Base-by-base conservation (phyloP, 306 rosid genomes). In the Alnus rubra region DNA sequence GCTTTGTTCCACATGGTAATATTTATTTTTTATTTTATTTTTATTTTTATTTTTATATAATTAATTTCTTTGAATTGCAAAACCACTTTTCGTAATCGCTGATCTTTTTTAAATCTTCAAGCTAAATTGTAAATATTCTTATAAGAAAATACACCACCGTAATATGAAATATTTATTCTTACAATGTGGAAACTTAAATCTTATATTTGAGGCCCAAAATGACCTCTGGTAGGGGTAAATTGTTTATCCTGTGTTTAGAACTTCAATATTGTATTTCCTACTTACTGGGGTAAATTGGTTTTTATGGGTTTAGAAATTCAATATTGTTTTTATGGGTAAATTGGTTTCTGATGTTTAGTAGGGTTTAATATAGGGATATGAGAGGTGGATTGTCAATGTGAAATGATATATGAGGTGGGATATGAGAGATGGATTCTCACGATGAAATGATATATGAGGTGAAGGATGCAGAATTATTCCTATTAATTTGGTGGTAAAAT, bases 1-100 rank as follows among this genome's bases (percentile, higher is more conserved):
- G n/a, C 56, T 56, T 42, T 42, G 18, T 78, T 47, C 69, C 64
- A 71, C 76, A 81, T 84, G 88, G 88, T 84, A 73, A 30, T 7
- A 1, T 72, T 42, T 7, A 2, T 28, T 1, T 2, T 14, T 4
- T 28, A 9, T 47, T 60, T 5, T 50, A 9, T 33, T 30, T 2
- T 13, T 14, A 37, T 3, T 19, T 51, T 62, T 31, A 9, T 3
- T 3, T 31, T 7, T 12, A 4, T 37, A 7, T 4, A 62, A 62
- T 62, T 10, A 12, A 49, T 49, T 49, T 49, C 9, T 62, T 1
- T 30, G 44, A 31, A 9, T 31, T n/a, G 4, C n/a, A 12, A 1
- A 28, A 59, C 35, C 6, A 9, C 14, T 28, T 23, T 70, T 9
- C 39, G 19, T 50, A 30, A 45, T 45, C 18, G n/a, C 3, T 2